These are phyloP conservation scores for Lophium mytilinum DNA, from an alignment of 495 filamentous ascomycete species.

Conservation along the genomic window DNA sequence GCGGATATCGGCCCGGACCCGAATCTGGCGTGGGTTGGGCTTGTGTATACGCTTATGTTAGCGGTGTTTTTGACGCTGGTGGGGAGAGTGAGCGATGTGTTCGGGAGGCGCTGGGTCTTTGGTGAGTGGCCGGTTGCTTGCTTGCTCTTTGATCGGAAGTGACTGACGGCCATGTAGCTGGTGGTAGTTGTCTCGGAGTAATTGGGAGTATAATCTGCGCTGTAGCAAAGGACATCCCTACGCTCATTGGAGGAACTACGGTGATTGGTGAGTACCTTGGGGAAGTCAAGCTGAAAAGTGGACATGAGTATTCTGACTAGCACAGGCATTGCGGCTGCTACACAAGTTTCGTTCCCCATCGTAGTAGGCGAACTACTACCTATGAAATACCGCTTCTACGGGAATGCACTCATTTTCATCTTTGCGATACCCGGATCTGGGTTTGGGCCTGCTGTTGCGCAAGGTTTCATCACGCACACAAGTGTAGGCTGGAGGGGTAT, in stretches of 20 bases:
- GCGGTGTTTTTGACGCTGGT: conserved; percentile 25
- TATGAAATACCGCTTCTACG: background rate
- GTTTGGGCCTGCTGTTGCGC: background rate
- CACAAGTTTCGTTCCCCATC: conserved; percentile 12
- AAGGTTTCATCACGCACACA: background rate
- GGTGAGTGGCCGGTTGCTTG: too few species aligned
- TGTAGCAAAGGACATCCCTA: conserved; percentile 23
- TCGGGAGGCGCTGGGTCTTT: conserved; percentile 27
- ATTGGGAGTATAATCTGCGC: conserved; percentile 29
- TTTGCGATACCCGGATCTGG: background rate
- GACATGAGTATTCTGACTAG: background rate
- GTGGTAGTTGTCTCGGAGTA: conserved; percentile 18
- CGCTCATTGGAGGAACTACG: conserved; percentile 19
- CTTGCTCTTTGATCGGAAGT: too few species aligned
- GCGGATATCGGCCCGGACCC: conserved; percentile 21
- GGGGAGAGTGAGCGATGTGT: conserved; percentile 31
- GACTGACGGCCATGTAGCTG: background rate
- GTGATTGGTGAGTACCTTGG: conserved; percentile 12
- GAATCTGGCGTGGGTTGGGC: conserved; percentile 28
- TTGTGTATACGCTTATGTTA: conserved; percentile 20
- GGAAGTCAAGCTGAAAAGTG: background rate
- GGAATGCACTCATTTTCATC: background rate
- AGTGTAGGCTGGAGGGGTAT: background rate
- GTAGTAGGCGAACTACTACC: conserved; percentile 16
- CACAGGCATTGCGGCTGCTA: background rate